Evolutionary conservation across 768 basidiomycete genomes (phyloP), one percentile per base, ranked within the genome.

Genomic region (Boletus subparvulus): DNA sequence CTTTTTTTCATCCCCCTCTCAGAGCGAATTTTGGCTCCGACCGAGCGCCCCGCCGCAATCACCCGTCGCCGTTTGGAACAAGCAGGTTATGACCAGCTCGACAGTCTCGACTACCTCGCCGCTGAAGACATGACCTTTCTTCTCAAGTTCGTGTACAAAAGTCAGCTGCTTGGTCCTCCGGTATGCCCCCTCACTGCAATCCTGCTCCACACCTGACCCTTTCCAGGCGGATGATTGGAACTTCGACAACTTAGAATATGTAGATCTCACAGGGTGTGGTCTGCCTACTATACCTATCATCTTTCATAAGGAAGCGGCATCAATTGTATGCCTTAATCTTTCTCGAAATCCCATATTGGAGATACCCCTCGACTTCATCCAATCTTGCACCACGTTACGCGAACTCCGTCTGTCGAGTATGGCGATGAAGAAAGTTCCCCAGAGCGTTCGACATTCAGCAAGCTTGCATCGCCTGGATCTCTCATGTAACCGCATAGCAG

Each of bases 301-400:
- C 55, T 78, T 98, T 13, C 89, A 99, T 70, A 81, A 83, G 52
- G 85, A 92, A 56, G 94, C 94, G 1, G 86, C 89, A 61, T 82
- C 83, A 26, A 94, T 99, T 65, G 77, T 90, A 55, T 86, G 81
- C 40, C 87, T 98, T 56, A 91, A 90, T 58, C 82, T 98, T 14
- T 96, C 94, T 4, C 85, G 91, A 43, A 99, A 98, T 68, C 94
- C 95, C 3, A 92, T 96, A 83, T 82, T 95, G 52, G 95, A 98
- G 71, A 88, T 98, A 36, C 97, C 96, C 1, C 85, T 93, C 48
- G 97, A 98, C 73, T 99, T 99, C 69, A 88, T 97, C 55, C 92
- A 97, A 71, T 84, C 88, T 6, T 96, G 94, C 67, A 83, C 83
- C 1, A 82, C 78, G 6, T 82, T 99, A 10, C 86, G 87, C 54